phyloP scores from a whole-genome alignment of 805 yeast species.

The Torulaspora franciscae region DNA sequence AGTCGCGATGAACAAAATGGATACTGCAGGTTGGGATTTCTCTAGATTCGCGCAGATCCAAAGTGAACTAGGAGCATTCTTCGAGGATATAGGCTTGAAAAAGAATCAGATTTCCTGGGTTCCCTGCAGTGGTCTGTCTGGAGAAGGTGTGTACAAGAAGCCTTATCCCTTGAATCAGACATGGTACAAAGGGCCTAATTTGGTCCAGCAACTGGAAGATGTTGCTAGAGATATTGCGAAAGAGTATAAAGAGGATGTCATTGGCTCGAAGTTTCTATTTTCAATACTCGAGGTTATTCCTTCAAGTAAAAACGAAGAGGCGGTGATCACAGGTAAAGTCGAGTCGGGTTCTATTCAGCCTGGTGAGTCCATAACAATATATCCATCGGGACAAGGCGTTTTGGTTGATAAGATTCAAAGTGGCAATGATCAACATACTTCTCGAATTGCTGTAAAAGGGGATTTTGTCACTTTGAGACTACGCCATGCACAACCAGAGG shows the following conservation, averaged over 20 bases:
- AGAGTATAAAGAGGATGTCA: constrained; percentile 22
- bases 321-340: constrained; percentile 38
- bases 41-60: constrained; percentile 90
- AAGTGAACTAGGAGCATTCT: constrained; percentile 65
- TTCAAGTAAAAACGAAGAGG: constrained; percentile 44
- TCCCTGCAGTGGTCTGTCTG: constrained; percentile 95
- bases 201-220: constrained; percentile 69
- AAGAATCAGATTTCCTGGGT: constrained; percentile 75
- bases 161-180: constrained; percentile 36
- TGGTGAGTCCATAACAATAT: constrained; percentile 57
- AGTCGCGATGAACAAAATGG: constrained; percentile 83
- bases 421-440: constrained; percentile 21
- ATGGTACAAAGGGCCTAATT: constrained; percentile 19
- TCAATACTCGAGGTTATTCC: constrained; percentile 60
- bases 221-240: constrained; percentile 21
- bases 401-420: constrained; percentile 37
- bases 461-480: constrained; percentile 48
- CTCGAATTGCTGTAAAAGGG: constrained; percentile 46
- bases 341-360: constrained; percentile 56
- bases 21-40: constrained; percentile 89
- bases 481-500: constrained; percentile 36
- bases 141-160: constrained; percentile 88
- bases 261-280: constrained; percentile 48
- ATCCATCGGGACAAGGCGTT: constrained; percentile 45
- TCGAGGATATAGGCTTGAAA: constrained; percentile 76